Conservation (phyloP, 768 basidiomycete genomes). For the Trametes cinnabarina region DNA sequence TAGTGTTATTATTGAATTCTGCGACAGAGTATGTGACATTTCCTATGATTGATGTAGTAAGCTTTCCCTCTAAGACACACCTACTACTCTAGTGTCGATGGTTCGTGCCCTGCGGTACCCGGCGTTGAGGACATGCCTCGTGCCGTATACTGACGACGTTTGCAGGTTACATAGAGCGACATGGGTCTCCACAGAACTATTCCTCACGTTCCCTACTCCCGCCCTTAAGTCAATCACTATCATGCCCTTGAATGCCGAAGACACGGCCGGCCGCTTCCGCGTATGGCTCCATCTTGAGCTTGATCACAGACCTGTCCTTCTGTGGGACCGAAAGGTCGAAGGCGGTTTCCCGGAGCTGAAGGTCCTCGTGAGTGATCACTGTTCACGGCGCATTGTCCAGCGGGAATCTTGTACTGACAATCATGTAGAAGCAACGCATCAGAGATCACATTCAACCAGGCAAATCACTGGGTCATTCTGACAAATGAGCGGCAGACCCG, state of each 20-base stretch:
- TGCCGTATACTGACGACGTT: background rate
- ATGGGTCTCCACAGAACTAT: conserved; percentile 92
- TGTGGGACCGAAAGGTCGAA: conserved; percentile 91
- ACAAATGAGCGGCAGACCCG: conserved; percentile 39
- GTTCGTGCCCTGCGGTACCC: conserved; percentile 34
- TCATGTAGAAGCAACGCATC: conserved; percentile 78
- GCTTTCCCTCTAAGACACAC: no score
- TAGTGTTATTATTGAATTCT: conserved; percentile 85
- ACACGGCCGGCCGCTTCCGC: conserved; percentile 87
- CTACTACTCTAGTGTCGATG: conserved; percentile 94
- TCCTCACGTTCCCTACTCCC: conserved; percentile 88
- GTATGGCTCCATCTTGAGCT: conserved; percentile 77
- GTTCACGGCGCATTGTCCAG: background rate
- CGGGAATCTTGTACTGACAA: background rate
- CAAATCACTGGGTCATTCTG: conserved; percentile 85
- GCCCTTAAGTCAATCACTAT: conserved; percentile 63
- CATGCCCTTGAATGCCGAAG: conserved; percentile 72
- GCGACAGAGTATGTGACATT: conserved; percentile 68
- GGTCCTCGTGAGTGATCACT: conserved; percentile 57
- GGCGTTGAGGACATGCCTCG: background rate
- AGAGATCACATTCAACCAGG: conserved; percentile 81
- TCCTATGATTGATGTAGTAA: no score
- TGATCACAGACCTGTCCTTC: conserved; percentile 42
- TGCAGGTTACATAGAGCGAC: conserved; percentile 88
- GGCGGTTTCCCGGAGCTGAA: conserved; percentile 93